Conservation (phyloP, 495 filamentous ascomycete genomes). For the Aspergillus baeticus region DNA sequence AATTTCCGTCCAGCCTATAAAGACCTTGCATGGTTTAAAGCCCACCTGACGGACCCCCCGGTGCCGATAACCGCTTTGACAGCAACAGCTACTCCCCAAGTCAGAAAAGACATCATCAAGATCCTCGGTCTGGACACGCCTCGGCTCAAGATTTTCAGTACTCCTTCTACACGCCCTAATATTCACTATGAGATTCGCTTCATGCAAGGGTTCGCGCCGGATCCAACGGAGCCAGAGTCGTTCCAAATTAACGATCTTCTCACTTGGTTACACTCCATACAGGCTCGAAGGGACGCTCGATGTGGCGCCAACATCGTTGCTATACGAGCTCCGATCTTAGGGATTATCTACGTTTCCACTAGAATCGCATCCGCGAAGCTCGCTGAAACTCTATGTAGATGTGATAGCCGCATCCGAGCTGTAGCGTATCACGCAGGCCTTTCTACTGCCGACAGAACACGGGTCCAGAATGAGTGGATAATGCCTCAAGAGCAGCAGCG, state of each 20-base stretch:
- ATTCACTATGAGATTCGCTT: slow-evolving; percentile 94
- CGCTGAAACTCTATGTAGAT: slow-evolving; percentile 44
- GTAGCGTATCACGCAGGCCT: slow-evolving; percentile 54
- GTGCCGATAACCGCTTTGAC: slow-evolving; percentile 91
- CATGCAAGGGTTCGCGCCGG: slow-evolving; percentile 53
- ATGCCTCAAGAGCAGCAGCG: slow-evolving; percentile 49
- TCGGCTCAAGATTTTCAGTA: slow-evolving; percentile 71
- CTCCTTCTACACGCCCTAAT: slow-evolving; percentile 77
- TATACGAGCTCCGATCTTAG: slow-evolving; percentile 66
- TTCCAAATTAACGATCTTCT: slow-evolving; percentile 66
- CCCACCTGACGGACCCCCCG: slow-evolving; percentile 68
- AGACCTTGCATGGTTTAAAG: slow-evolving; percentile 82
- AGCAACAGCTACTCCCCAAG: slow-evolving; percentile 79
- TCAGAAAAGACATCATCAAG: slow-evolving; percentile 75
- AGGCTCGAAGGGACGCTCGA: slow-evolving; percentile 57
- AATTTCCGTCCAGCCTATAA: slow-evolving; percentile 95
- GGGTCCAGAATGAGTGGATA: slow-evolving; percentile 68
- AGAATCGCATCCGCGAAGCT: slow-evolving; percentile 75
- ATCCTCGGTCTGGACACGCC: slow-evolving; percentile 64
- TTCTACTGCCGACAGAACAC: slow-evolving; percentile 36
- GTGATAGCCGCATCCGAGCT: slow-evolving; percentile 38
- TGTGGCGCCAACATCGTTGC: slow-evolving; percentile 35
- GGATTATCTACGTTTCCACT: slow-evolving; percentile 87
- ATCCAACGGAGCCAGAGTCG: slow-evolving; percentile 22
- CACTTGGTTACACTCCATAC: slow-evolving; percentile 69